phyloP scores from a whole-genome alignment of 371 early-diverging fungal genomes.

The Mucor mucedo region DNA sequence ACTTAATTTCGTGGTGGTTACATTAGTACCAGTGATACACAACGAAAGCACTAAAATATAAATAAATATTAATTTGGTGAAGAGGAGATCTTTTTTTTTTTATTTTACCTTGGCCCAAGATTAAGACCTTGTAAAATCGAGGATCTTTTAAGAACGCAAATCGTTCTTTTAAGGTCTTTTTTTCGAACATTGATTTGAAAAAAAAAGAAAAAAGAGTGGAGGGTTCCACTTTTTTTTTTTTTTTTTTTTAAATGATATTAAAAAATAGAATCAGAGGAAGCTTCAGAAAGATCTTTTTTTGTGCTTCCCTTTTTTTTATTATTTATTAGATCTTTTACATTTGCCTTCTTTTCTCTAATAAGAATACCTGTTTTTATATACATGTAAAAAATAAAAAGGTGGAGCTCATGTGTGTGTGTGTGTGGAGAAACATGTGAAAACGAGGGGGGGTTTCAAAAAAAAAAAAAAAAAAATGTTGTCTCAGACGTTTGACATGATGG shows the following conservation, averaged over 20 bases:
- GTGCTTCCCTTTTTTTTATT: background rate
- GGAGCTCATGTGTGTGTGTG: too few relatives aligned
- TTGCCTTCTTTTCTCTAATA: background rate
- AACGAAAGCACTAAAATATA: conserved; percentile 55
- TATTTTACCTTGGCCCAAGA: conserved; percentile 26
- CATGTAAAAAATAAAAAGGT: too few relatives aligned
- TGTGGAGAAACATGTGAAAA: too few relatives aligned
- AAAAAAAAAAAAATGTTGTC: too few relatives aligned
- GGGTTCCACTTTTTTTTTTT: background rate
- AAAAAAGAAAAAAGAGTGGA: background rate
- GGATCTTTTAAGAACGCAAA: conserved; percentile 22
- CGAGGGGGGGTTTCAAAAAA: too few relatives aligned
- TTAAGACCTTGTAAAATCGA: conserved; percentile 21
- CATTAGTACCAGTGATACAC: conserved; percentile 73
- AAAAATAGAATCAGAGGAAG: background rate
- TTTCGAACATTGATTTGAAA: background rate
- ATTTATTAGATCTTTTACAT: too few relatives aligned
- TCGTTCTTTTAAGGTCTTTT: conserved; percentile 11
- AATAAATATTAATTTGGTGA: background rate
- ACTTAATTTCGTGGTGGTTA: conserved; percentile 59
- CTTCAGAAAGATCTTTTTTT: background rate
- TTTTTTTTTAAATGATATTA: background rate
- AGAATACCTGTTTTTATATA: background rate
- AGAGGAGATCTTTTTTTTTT: background rate
- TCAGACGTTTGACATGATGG: too few relatives aligned